phyloP scores from a whole-genome alignment of 2,329 filamentous ascomycete species.

The Penicillium oxalicum region DNA sequence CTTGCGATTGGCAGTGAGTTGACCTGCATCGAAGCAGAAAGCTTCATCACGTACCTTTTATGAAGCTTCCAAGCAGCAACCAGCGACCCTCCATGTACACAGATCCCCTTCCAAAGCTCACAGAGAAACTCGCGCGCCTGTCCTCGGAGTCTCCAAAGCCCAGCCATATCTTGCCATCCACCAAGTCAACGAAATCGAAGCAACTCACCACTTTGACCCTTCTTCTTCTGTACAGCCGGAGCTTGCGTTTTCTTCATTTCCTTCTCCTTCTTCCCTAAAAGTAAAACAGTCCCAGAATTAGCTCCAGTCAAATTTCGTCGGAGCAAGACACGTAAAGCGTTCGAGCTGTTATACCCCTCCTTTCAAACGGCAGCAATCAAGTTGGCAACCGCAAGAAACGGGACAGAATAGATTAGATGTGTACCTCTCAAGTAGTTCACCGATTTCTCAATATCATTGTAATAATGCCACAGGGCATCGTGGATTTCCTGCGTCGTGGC shows the following conservation, averaged over 20 bases:
- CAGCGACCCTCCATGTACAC: too few relatives aligned
- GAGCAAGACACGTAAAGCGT: background rate
- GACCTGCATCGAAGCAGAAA: background rate
- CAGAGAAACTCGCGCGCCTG: background rate
- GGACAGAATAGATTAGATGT: conserved; percentile 7
- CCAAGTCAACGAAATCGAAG: conserved; percentile 3
- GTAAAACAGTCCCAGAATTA: background rate
- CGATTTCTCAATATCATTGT: conserved; percentile 83
- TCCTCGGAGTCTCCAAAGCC: conserved; percentile 18
- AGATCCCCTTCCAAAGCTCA: background rate
- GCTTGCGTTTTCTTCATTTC: conserved; percentile 31
- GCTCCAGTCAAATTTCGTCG: background rate
- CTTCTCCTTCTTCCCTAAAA: conserved; percentile 32
- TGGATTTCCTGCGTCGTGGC: conserved; percentile 69
- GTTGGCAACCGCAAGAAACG: too few relatives aligned
- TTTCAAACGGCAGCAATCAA: background rate
- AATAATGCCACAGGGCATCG: conserved; percentile 92
- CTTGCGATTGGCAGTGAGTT: conserved; percentile 1
- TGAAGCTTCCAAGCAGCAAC: background rate
- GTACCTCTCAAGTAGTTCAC: conserved; percentile 71
- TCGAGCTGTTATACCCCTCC: too few relatives aligned
- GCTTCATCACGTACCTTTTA: conserved; percentile 10
- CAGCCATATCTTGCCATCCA: conserved; percentile 22
- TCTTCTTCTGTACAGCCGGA: conserved; percentile 21
- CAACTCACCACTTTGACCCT: conserved; percentile 26